A percentile compares a stretch with the other conserved stretches of the same genome.
Evolutionary conservation across 208 protist species (phyloP).

Genomic region (Trypanosoma rangeli): DNA sequence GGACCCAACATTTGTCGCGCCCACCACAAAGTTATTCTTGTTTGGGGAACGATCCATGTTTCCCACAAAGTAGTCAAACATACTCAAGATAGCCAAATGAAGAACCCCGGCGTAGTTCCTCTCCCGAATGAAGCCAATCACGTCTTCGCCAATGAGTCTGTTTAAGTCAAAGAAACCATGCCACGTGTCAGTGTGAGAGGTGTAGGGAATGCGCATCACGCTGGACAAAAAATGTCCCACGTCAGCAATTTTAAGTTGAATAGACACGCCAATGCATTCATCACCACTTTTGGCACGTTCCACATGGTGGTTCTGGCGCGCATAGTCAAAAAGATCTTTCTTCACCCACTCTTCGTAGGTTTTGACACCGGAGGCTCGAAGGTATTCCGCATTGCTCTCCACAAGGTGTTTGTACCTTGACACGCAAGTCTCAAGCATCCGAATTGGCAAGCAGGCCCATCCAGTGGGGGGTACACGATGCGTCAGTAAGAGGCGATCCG

Average conservation of each 20-base stretch:
- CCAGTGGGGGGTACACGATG: slow-evolving; percentile 39
- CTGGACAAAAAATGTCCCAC: slow-evolving; percentile 30
- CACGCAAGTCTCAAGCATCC: slow-evolving; percentile 24
- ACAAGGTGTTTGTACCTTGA: slow-evolving; percentile 24
- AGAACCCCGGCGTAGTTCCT: slow-evolving; percentile 10
- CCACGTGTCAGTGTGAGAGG: slow-evolving; percentile 34
- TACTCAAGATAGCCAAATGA: slow-evolving; percentile 34
- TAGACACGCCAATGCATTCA: slow-evolving; percentile 28
- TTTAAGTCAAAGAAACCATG: slow-evolving; percentile 29
- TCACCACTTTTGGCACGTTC: not conserved
- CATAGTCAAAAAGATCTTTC: slow-evolving; percentile 37
- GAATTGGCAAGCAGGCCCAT: slow-evolving; percentile 30
- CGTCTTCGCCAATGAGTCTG: not conserved
- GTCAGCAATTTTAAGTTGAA: slow-evolving; percentile 44
- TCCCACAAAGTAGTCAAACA: slow-evolving; percentile 42
- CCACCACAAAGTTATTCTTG: slow-evolving; percentile 53
- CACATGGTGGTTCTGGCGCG: not conserved
- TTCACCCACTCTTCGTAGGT: slow-evolving; percentile 36
- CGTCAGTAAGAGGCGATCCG: slow-evolving; percentile 32
- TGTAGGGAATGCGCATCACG: slow-evolving; percentile 32
- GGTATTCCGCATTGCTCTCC: slow-evolving; percentile 18
- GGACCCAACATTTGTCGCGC: not conserved
- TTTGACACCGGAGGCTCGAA: slow-evolving; percentile 13
- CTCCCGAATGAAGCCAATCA: slow-evolving; percentile 1
- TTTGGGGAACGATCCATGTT: slow-evolving; percentile 47